phyloP scores from a whole-genome alignment of 352 stramenopile genomes.

The Phytopythium cucurbitacearum region DNA sequence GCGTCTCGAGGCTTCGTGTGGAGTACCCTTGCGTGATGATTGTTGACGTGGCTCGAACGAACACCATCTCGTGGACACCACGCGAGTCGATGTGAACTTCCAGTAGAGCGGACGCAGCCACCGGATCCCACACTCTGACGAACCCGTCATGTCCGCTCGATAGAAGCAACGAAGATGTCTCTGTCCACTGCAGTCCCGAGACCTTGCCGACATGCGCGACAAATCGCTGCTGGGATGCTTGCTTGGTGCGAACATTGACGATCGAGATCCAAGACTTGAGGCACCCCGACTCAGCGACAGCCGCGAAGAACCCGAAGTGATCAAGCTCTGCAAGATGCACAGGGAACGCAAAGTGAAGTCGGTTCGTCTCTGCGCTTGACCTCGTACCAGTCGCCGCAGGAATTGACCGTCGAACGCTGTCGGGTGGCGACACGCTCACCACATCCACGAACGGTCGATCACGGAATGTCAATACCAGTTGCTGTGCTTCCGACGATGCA shows the following conservation, averaged over 20 bases:
- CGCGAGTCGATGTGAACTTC: slow-evolving; percentile 37
- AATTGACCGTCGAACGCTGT: too few species aligned
- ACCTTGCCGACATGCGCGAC: slow-evolving; percentile 51
- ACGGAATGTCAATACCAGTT: slow-evolving; percentile 22
- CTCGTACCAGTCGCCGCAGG: too few species aligned
- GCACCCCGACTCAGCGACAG: slow-evolving; percentile 32
- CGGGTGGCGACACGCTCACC: too few species aligned
- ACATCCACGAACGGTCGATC: slow-evolving; percentile 18
- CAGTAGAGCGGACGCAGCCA: slow-evolving; percentile 15
- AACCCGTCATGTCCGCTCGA: slow-evolving; percentile 56
- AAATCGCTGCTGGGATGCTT: slow-evolving; percentile 28
- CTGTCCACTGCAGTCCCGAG: slow-evolving; percentile 49
- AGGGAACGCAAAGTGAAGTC: slow-evolving; percentile 28
- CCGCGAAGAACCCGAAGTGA: slow-evolving; percentile 25
- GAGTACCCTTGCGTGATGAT: background rate
- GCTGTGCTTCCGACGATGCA: background rate
- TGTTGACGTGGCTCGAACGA: slow-evolving; percentile 16
- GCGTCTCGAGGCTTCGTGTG: slow-evolving; percentile 22
- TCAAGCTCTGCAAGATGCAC: slow-evolving; percentile 42
- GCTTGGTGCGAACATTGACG: slow-evolving; percentile 20
- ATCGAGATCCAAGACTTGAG: slow-evolving; percentile 60
- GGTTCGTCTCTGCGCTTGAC: slow-evolving; percentile 2
- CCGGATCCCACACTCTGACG: slow-evolving; percentile 58
- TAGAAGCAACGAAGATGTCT: slow-evolving; percentile 27
- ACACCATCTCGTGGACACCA: slow-evolving; percentile 33